Evolutionary conservation across 306 rosid genomes (phyloP).

Genomic region (Quillaja saponaria): DNA sequence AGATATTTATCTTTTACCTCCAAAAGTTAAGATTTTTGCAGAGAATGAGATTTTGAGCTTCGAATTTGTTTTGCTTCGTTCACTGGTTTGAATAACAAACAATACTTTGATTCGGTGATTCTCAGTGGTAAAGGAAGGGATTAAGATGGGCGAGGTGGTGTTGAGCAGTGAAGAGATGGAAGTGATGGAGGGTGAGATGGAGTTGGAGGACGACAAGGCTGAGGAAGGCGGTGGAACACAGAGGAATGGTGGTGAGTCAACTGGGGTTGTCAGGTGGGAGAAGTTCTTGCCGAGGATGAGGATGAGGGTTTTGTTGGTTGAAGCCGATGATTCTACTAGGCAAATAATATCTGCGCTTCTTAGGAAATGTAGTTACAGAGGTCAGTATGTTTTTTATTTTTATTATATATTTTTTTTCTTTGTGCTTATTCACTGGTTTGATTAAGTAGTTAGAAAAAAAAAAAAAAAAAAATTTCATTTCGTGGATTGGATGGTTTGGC

Average conservation of each 20-base stretch:
- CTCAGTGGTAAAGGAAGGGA: not conserved
- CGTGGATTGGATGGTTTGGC: no score
- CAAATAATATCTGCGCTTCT: conserved; percentile 92
- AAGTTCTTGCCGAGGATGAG: conserved; percentile 64
- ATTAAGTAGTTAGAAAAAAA: not conserved
- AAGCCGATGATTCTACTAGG: conserved; percentile 92
- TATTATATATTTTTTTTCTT: not conserved
- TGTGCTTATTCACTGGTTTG: not conserved
- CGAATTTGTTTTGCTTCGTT: not conserved
- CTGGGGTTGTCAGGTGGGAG: conserved; percentile 75
- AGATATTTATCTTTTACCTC: conserved; percentile 30
- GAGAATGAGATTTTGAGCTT: conserved; percentile 26
- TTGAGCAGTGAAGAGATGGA: conserved; percentile 49
- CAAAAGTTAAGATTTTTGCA: not conserved
- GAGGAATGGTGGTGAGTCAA: conserved; percentile 42
- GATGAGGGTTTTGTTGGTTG: conserved; percentile 78
- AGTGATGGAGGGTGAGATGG: not conserved
- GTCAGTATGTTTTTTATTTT: conserved; percentile 31
- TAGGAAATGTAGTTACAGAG: conserved; percentile 88
- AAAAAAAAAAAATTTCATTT: no score
- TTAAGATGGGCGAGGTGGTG: conserved; percentile 59
- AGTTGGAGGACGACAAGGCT: not conserved
- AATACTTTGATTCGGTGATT: conserved; percentile 26
- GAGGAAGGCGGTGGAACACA: conserved; percentile 24
- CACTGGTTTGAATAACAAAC: no score